A percentile compares a stretch with the other conserved stretches of the same genome.
These are phyloP conservation scores for Mycosphaerelloides madeirae DNA, from an alignment of 2,329 filamentous ascomycete species.

Conservation along the genomic window DNA sequence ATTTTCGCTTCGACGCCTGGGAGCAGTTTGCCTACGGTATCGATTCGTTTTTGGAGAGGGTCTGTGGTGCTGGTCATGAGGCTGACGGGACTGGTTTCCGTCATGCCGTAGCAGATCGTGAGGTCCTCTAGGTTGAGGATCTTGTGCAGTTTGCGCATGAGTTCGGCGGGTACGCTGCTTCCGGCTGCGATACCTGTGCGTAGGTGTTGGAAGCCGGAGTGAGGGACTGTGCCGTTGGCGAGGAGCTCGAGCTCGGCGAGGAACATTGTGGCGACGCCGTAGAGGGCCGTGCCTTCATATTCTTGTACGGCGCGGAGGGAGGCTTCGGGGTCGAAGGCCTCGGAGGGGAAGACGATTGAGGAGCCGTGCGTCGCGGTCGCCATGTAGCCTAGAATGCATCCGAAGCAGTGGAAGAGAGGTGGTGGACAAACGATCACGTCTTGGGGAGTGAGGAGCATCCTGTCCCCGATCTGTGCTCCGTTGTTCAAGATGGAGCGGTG, in stretches of 20 bases:
- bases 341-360: slow-evolving; percentile 76
- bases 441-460: slow-evolving; percentile 70
- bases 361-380: slow-evolving; percentile 82
- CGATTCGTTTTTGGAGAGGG: slow-evolving; percentile 65
- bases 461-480: slow-evolving; percentile 72
- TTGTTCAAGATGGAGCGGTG: slow-evolving; percentile 92
- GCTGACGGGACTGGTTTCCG: slow-evolving; percentile 71
- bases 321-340: slow-evolving; percentile 77
- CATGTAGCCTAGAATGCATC: slow-evolving; percentile 89
- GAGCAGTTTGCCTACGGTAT: slow-evolving; percentile 73
- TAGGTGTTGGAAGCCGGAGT: slow-evolving; percentile 59
- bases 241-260: slow-evolving; percentile 79
- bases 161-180: slow-evolving; percentile 71
- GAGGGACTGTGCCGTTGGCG: slow-evolving; percentile 27
- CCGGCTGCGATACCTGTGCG: slow-evolving; percentile 91
- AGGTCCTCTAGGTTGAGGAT: slow-evolving; percentile 72
- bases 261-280: slow-evolving; percentile 95
- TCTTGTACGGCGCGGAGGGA: slow-evolving; percentile 61
- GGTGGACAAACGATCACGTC: slow-evolving; percentile 67
- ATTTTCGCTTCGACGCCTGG: slow-evolving; percentile 78
- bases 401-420: slow-evolving; percentile 69
- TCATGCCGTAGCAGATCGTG: slow-evolving; percentile 96
- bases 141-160: slow-evolving; percentile 73
- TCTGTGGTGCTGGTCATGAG: slow-evolving; percentile 79
- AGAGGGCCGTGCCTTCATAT: slow-evolving; percentile 63